Evolutionary conservation across 2,329 filamentous ascomycete species (phyloP).

Genomic region (Fusarium tuaranense): DNA sequence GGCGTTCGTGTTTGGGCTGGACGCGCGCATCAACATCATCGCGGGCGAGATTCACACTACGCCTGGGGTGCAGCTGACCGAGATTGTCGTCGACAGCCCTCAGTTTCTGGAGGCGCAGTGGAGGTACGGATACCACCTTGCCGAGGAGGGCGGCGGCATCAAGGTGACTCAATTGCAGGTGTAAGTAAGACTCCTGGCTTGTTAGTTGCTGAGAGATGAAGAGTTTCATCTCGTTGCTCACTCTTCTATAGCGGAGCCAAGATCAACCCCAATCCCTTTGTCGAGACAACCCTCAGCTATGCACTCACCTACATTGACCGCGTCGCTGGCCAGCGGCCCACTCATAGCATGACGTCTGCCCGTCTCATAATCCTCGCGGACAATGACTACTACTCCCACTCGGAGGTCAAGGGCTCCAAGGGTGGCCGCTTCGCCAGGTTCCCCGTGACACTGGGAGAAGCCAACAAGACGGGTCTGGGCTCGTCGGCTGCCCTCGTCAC

Average conservation of each 20-base stretch:
- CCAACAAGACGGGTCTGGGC: constrained; percentile 95
- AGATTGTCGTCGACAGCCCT: constrained; percentile 89
- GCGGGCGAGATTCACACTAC: constrained; percentile 68
- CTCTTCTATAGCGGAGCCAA: constrained; percentile 55
- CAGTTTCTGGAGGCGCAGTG: constrained; percentile 91
- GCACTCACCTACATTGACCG: constrained; percentile 82
- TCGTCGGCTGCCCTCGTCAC: constrained; percentile 96
- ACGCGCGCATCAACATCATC: constrained; percentile 75
- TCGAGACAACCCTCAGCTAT: constrained; percentile 91
- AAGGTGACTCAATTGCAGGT: constrained; percentile 81
- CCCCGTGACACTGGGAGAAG: constrained; percentile 77
- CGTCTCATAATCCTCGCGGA: constrained; percentile 91
- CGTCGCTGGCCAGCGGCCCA: constrained; percentile 50
- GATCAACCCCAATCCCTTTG: constrained; percentile 79
- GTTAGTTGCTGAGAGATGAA: not conserved
- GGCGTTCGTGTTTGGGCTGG: constrained; percentile 76
- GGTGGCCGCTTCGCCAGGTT: constrained; percentile 79
- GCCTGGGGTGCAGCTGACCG: constrained; percentile 72
- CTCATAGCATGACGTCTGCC: constrained; percentile 71
- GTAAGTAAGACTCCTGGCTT: constrained; percentile 65
- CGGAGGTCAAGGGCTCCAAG: constrained; percentile 47
- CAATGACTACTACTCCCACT: constrained; percentile 92
- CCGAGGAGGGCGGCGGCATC: constrained; percentile 80
- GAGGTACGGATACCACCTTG: constrained; percentile 84
- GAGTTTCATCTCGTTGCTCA: constrained; percentile 20